Evolutionary conservation across 2,329 filamentous ascomycete species (phyloP).

Genomic region (Magnaporthiopsis rhizophila): DNA sequence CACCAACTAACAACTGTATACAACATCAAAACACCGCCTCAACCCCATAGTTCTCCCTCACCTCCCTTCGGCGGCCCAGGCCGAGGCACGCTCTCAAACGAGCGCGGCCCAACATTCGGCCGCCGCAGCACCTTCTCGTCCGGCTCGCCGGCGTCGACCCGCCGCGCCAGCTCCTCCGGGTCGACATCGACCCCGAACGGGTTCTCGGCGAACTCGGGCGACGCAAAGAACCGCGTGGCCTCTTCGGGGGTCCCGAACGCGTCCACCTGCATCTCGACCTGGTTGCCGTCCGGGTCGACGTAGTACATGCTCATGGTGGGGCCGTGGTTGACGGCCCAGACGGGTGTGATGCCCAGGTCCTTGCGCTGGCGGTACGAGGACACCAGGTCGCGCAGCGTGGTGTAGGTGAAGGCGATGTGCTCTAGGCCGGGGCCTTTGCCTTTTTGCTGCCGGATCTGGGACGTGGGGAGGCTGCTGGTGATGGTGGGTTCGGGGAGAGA

Average conservation of each 20-base stretch:
- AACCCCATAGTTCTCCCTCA: conserved; percentile 13
- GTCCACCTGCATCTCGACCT: conserved; percentile 38
- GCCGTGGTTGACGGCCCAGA: conserved; percentile 39
- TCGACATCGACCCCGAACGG: conserved; percentile 36
- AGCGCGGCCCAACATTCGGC: conserved; percentile 17
- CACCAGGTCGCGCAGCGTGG: conserved; percentile 25
- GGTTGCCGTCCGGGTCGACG: conserved; percentile 38
- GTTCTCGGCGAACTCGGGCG: conserved; percentile 29
- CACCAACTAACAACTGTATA: too few relatives aligned
- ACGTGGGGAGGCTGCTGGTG: conserved; percentile 12
- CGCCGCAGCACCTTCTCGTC: conserved; percentile 19
- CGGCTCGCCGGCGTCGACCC: conserved; percentile 17
- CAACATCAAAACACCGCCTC: neutral
- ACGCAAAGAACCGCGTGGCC: conserved; percentile 30
- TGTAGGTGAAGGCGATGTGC: conserved; percentile 34
- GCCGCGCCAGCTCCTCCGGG: conserved; percentile 30
- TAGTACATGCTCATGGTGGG: conserved; percentile 40
- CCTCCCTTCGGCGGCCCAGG: conserved; percentile 10
- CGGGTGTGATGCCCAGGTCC: conserved; percentile 26
- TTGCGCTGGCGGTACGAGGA: conserved; percentile 28
- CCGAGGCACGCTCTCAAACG: conserved; percentile 10
- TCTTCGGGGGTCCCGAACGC: conserved; percentile 30
- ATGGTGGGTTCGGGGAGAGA: conserved; percentile 16
- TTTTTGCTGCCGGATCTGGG: neutral
- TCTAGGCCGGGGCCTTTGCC: conserved; percentile 24